Conservation (phyloP, 2,329 filamentous ascomycete genomes). For the Basipetospora sp. region DNA sequence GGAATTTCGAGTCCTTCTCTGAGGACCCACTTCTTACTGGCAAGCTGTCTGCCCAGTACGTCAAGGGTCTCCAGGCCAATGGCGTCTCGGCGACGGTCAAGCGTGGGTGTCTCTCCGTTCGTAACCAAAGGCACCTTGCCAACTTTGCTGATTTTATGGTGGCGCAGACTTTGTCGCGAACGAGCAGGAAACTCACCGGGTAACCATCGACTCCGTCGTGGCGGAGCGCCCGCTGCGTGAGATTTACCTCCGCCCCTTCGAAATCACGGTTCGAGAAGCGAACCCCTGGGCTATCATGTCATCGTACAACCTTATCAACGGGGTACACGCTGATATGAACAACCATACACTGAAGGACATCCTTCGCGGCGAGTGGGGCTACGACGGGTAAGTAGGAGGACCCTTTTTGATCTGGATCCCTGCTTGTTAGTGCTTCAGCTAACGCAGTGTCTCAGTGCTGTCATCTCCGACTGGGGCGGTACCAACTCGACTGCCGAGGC, state of each 20-base stretch:
- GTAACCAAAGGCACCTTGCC: neutral
- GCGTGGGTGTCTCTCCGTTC: conserved; percentile 29
- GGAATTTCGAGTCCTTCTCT: conserved; percentile 77
- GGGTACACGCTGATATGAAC: conserved; percentile 45
- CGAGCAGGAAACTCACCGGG: conserved; percentile 54
- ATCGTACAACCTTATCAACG: conserved; percentile 54
- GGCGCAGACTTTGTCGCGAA: conserved; percentile 50
- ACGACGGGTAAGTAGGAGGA: conserved; percentile 40
- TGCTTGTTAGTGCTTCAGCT: too few species aligned
- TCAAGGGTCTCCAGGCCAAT: conserved; percentile 57
- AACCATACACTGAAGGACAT: conserved; percentile 39
- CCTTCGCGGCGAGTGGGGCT: conserved; percentile 46
- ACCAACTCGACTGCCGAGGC: conserved; percentile 41
- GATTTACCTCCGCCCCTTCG: conserved; percentile 60
- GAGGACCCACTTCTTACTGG: conserved; percentile 69
- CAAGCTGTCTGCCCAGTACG: conserved; percentile 56
- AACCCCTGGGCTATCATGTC: conserved; percentile 58
- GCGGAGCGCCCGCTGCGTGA: conserved; percentile 52
- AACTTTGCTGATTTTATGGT: conserved; percentile 3
- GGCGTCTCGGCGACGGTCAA: conserved; percentile 67
- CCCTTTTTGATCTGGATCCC: too few species aligned
- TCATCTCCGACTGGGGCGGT: conserved; percentile 46
- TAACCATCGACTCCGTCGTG: conserved; percentile 49
- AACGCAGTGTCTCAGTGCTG: conserved; percentile 14
- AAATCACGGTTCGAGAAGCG: conserved; percentile 55